Percentiles rank a stretch among this genome's conserved stretches.
These are phyloP conservation scores for Phaeoacremonium minimum DNA, from an alignment of 2,329 filamentous ascomycete genomes.

Conservation along the genomic window DNA sequence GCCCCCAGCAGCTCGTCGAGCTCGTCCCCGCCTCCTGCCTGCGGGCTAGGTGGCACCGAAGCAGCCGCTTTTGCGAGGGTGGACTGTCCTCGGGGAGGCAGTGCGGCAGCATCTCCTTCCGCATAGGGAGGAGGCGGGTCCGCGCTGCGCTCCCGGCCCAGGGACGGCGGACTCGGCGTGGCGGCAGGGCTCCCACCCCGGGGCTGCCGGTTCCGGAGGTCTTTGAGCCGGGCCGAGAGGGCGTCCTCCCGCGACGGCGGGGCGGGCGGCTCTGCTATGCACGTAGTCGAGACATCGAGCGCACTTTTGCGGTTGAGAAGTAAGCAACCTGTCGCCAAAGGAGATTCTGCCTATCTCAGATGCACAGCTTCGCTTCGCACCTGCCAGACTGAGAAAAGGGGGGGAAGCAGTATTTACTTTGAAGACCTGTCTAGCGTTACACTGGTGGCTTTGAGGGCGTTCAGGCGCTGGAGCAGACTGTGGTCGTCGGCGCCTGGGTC, in stretches of 20 bases:
- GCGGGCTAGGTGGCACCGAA: conserved; percentile 1
- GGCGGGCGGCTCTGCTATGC: conserved; percentile 34
- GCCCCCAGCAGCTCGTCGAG: conserved; percentile 35
- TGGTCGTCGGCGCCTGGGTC: too few relatives aligned
- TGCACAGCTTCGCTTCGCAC: too few relatives aligned
- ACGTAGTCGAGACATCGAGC: conserved; percentile 23
- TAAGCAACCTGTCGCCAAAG: too few relatives aligned
- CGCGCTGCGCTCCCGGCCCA: conserved; percentile 10
- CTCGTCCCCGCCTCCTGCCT: conserved; percentile 17
- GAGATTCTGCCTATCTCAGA: too few relatives aligned
- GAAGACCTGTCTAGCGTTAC: conserved; percentile 26
- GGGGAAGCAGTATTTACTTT: conserved; percentile 29
- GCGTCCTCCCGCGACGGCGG: conserved; percentile 44
- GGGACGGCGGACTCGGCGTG: conserved; percentile 2
- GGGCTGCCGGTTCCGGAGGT: conserved; percentile 36
- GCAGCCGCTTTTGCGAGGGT: background rate
- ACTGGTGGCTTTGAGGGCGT: conserved; percentile 41
- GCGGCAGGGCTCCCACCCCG: conserved; percentile 7
- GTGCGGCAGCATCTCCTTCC: too few relatives aligned
- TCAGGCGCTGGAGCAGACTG: conserved; percentile 49
- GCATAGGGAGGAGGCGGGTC: conserved; percentile 6
- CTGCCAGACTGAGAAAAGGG: background rate
- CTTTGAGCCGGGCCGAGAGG: conserved; percentile 46
- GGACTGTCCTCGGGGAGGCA: background rate
- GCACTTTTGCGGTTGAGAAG: conserved; percentile 9